Conservation (phyloP, 129 eudicot genomes). For the Glebionis coronaria region DNA sequence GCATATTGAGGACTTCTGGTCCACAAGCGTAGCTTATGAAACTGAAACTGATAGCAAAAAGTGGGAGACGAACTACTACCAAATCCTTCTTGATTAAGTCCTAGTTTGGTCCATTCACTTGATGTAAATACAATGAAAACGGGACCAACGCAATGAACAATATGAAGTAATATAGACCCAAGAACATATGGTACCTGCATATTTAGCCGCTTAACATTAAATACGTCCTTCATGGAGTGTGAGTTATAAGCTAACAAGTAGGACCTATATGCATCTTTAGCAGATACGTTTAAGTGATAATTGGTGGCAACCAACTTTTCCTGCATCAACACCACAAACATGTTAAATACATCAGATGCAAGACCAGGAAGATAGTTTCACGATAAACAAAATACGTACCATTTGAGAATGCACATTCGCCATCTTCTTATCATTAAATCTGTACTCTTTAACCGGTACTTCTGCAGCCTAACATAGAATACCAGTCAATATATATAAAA, state of each 20-base stretch:
- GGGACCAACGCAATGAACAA: no score
- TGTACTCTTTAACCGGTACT: constrained; percentile 87
- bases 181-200: constrained; percentile 51
- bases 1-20: no score
- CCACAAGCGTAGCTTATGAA: no score
- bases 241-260: constrained; percentile 81
- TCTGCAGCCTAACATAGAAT: constrained; percentile 58
- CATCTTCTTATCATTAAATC: constrained; percentile 60
- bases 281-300: constrained; percentile 78
- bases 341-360: background rate
- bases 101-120: no score
- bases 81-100: no score
- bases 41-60: no score
- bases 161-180: no score
- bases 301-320: constrained; percentile 69
- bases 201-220: constrained; percentile 74
- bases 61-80: no score
- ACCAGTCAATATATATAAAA: background rate
- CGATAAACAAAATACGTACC: constrained; percentile 38
- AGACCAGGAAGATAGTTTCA: background rate
- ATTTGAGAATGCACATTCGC: constrained; percentile 77
- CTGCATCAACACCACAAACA: constrained; percentile 41
- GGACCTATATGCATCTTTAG: constrained; percentile 89
- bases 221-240: constrained; percentile 87
- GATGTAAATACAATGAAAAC: no score